These are phyloP conservation scores for Dipsacomyces acuminosporus DNA, from an alignment of 371 early-diverging fungal species.

Conservation along the genomic window DNA sequence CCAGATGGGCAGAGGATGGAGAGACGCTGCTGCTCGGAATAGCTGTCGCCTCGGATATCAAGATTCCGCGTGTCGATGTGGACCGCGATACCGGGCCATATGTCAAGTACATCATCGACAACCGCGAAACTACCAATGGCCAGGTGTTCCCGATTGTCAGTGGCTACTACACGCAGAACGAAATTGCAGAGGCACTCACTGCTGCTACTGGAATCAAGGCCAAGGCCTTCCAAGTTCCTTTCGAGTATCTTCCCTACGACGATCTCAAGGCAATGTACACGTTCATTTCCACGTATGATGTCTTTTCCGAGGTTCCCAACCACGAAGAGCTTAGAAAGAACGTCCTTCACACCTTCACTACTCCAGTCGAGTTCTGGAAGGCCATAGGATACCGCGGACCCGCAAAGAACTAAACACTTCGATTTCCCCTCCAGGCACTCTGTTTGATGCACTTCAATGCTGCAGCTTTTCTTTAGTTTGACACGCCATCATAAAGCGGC, in stretches of 20 bases:
- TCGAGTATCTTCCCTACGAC: neutral
- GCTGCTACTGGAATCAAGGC: constrained; percentile 13
- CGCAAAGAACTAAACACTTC: no score
- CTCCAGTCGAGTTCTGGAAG: no score
- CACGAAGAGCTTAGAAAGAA: no score
- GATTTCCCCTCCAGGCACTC: no score
- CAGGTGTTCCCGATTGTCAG: constrained; percentile 9
- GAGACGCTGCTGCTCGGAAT: constrained; percentile 9
- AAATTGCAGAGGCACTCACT: constrained; percentile 22
- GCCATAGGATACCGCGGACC: no score
- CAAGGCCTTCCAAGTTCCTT: constrained; percentile 6
- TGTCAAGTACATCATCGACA: constrained; percentile 17
- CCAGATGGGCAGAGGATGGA: constrained; percentile 9
- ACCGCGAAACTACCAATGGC: constrained; percentile 8
- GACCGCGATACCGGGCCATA: constrained; percentile 14
- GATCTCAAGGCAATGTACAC: constrained; percentile 13
- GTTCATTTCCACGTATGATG: constrained; percentile 8
- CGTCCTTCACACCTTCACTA: no score
- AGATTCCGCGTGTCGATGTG: constrained; percentile 17
- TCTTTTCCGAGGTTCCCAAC: no score
- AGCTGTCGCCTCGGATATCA: constrained; percentile 5
- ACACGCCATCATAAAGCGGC: no score
- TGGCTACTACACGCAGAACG: constrained; percentile 21
- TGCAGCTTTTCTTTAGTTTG: no score
- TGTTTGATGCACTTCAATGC: no score